These are phyloP conservation scores for Thecaphora frezii DNA, from an alignment of 1,284 basidiomycete species.

Conservation along the genomic window DNA sequence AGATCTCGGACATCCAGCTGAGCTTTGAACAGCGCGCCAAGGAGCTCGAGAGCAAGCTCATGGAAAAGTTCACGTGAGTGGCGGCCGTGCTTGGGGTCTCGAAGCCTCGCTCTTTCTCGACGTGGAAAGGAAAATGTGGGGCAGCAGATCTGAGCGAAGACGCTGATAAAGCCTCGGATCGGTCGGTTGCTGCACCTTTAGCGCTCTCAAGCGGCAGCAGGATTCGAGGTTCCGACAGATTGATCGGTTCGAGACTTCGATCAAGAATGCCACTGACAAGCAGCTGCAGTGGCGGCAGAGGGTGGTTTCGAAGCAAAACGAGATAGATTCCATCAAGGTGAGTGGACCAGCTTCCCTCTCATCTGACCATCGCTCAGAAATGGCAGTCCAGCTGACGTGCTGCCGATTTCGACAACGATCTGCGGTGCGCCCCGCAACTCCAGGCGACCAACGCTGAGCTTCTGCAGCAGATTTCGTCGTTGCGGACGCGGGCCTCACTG, in stretches of 20 bases:
- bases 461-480: constrained; percentile 70
- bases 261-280: constrained; percentile 80
- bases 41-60: constrained; percentile 73
- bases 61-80: constrained; percentile 68
- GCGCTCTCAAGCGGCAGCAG: constrained; percentile 80
- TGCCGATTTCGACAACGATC: constrained; percentile 1
- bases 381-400: no score
- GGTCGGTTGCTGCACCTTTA: constrained; percentile 32
- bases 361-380: constrained; percentile 1
- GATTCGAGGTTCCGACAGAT: constrained; percentile 87
- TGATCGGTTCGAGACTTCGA: constrained; percentile 85
- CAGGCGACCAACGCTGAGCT: constrained; percentile 77
- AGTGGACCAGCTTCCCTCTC: constrained; percentile 2
- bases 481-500: constrained; percentile 63
- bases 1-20: constrained; percentile 76
- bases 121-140: no score
- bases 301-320: constrained; percentile 78
- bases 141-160: no score
- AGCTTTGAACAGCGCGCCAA: constrained; percentile 85
- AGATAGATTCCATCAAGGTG: constrained; percentile 67
- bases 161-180: no score
- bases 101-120: no score
- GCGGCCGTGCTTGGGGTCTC: no score
- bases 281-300: constrained; percentile 85
- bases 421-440: not conserved